These are phyloP conservation scores for Xylaria venustula DNA, from an alignment of 495 filamentous ascomycete genomes.

Conservation along the genomic window DNA sequence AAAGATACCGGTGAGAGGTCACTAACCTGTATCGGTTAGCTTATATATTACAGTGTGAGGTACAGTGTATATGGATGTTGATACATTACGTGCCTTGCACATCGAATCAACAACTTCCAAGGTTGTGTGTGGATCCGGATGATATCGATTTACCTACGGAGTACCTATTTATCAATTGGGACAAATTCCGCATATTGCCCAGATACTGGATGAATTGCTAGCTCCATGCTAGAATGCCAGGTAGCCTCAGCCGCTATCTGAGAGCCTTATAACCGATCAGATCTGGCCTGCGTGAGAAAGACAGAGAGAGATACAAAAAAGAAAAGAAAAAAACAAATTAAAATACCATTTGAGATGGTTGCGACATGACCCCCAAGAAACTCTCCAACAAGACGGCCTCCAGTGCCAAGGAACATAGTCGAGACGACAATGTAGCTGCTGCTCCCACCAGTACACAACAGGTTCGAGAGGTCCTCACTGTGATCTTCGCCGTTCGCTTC, in stretches of 20 bases:
- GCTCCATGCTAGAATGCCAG: constrained; percentile 3
- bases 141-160: too few relatives aligned
- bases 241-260: constrained; percentile 5
- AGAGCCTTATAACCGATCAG: background rate
- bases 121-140: too few relatives aligned
- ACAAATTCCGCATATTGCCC: constrained; percentile 6
- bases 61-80: too few relatives aligned
- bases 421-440: constrained; percentile 8
- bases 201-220: constrained; percentile 12
- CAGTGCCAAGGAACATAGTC: constrained; percentile 5
- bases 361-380: constrained; percentile 24
- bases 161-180: constrained; percentile 1
- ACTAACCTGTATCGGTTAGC: too few relatives aligned
- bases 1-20: too few relatives aligned
- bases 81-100: too few relatives aligned
- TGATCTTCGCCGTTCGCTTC: constrained; percentile 74
- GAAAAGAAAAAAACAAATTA: constrained; percentile 2
- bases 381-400: constrained; percentile 9
- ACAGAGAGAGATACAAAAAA: background rate
- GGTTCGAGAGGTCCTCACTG: constrained; percentile 52
- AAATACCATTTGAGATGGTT: background rate
- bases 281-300: background rate
- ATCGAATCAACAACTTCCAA: too few relatives aligned
- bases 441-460: constrained; percentile 29
- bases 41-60: too few relatives aligned